Evolutionary conservation across 768 basidiomycete species (phyloP).

Genomic region (Sporobolomyces roseus): DNA sequence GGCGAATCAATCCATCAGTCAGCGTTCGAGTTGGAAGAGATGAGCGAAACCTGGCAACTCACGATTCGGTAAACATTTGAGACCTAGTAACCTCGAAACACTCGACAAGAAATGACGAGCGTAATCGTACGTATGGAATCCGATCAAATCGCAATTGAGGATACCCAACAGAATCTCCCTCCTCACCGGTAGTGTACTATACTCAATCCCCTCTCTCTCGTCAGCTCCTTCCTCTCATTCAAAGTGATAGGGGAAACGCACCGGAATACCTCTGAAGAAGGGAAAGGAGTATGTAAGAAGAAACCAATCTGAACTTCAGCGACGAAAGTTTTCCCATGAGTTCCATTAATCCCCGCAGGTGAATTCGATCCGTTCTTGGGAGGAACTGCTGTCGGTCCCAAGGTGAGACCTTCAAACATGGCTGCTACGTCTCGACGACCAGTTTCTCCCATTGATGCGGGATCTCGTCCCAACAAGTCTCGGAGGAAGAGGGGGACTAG

Average conservation of each 20-base stretch:
- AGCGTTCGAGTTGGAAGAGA: background rate
- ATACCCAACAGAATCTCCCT: constrained; percentile 96
- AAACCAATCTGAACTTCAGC: constrained; percentile 82
- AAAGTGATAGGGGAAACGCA: constrained; percentile 49
- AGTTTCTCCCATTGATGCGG: constrained; percentile 55
- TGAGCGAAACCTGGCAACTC: constrained; percentile 3
- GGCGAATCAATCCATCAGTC: background rate
- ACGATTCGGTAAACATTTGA: constrained; percentile 93
- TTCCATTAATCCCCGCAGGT: constrained; percentile 36
- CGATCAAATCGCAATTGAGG: constrained; percentile 92
- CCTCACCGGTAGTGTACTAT: constrained; percentile 89
- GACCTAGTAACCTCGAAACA: constrained; percentile 89
- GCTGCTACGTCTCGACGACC: constrained; percentile 62
- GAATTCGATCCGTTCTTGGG: background rate
- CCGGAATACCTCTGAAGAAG: constrained; percentile 96
- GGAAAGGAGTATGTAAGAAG: constrained; percentile 98
- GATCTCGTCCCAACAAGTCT: constrained; percentile 61
- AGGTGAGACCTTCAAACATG: constrained; percentile 64
- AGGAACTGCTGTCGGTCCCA: constrained; percentile 13
- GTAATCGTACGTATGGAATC: constrained; percentile 99
- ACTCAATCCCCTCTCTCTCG: too few species aligned
- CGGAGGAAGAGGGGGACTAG: constrained; percentile 94
- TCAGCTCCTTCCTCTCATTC: too few species aligned
- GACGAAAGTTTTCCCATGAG: constrained; percentile 27
- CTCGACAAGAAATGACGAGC: constrained; percentile 98